Conservation (phyloP, 805 yeast species). For the Suhomyces tanzawaensis region DNA sequence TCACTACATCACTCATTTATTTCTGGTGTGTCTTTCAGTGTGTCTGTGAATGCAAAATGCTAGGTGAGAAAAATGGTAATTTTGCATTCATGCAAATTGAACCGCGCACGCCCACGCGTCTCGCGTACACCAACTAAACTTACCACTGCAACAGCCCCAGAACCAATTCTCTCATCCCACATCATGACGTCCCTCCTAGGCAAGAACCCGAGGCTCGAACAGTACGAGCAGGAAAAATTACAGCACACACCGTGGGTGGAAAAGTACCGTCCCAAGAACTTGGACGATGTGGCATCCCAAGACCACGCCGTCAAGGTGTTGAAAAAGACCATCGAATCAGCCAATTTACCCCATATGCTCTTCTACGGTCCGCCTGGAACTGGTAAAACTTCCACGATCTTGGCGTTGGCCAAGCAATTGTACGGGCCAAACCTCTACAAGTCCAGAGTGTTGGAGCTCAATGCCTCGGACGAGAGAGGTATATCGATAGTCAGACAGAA, state of each 20-base stretch:
- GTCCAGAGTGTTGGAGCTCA: conserved; percentile 73
- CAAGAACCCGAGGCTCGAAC: conserved; percentile 11
- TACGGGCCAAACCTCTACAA: conserved; percentile 70
- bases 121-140: too few species aligned
- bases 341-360: conserved; percentile 87
- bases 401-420: conserved; percentile 76
- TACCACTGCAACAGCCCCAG: not conserved
- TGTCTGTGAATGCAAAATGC: too few species aligned
- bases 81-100: too few species aligned
- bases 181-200: conserved; percentile 9
- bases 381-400: conserved; percentile 84
- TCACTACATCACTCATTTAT: too few species aligned
- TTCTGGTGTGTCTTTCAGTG: too few species aligned
- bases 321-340: conserved; percentile 71
- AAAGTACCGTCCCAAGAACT: conserved; percentile 78
- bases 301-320: conserved; percentile 83
- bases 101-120: too few species aligned
- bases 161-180: not conserved
- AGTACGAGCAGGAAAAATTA: conserved; percentile 40
- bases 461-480: conserved; percentile 91
- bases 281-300: conserved; percentile 89
- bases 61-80: too few species aligned
- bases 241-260: conserved; percentile 88
- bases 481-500: conserved; percentile 84
- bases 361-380: conserved; percentile 96